Evolutionary conservation across 148 eudicot genomes (phyloP).

Genomic region (Camellia japonica): DNA sequence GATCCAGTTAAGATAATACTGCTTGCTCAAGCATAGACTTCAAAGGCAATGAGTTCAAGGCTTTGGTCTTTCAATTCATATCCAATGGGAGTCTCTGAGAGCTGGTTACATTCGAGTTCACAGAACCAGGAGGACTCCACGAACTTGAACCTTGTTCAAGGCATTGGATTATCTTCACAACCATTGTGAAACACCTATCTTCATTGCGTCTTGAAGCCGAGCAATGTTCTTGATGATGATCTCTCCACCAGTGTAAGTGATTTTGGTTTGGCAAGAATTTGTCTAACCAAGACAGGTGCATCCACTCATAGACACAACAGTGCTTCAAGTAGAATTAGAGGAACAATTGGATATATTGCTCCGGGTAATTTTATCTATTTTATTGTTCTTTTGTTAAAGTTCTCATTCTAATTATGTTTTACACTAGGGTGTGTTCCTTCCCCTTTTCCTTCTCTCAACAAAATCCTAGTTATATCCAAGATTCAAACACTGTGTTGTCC

Average conservation of each 20-base stretch:
- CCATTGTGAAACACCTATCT: not conserved
- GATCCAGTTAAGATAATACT: conserved; percentile 3
- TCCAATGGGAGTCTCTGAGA: not conserved
- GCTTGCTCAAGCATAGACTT: conserved; percentile 6
- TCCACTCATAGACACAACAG: not conserved
- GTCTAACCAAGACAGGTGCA: not conserved
- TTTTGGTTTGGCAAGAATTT: conserved; percentile 9
- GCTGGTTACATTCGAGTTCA: conserved; percentile 7
- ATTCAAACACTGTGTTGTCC: no score
- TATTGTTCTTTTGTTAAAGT: no score
- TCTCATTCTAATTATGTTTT: no score
- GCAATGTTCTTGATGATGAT: conserved; percentile 9
- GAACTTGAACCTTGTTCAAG: not conserved
- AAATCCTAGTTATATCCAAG: no score
- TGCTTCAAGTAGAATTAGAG: not conserved
- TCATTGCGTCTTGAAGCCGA: conserved; percentile 12
- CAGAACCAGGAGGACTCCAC: not conserved
- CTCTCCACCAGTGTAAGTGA: conserved; percentile 5
- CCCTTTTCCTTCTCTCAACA: no score
- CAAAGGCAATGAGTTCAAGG: conserved; percentile 13
- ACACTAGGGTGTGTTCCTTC: no score
- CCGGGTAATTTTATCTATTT: not conserved
- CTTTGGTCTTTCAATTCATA: not conserved
- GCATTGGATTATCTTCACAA: conserved; percentile 17
- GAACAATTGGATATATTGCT: conserved; percentile 12